Base-by-base conservation (phyloP, 1,284 basidiomycete species). In the Phellinidium pouzarii region DNA sequence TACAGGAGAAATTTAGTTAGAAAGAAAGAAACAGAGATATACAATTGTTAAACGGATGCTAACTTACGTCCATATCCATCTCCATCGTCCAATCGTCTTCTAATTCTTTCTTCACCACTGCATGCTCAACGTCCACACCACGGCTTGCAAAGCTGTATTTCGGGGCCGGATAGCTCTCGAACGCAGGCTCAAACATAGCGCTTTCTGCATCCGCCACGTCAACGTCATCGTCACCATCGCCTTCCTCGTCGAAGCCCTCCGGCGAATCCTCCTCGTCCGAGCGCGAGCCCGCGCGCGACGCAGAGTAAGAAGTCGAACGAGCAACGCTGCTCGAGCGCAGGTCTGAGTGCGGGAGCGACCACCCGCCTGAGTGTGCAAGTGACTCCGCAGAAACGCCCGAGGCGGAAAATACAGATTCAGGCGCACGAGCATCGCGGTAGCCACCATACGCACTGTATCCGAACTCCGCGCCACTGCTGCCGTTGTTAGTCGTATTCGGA, bases 291-390 rank as follows among this genome's bases (percentile, higher is more conserved):
- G 73, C 67, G 54, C 63, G 63, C 36, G 72, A 67, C 47, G 65
- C 62, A 46, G 69, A 42, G 8, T 43, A 22, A 4, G 40, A 43
- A 11, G 11, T 63, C 36, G 63, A 67, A 25, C 59, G 62, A 40
- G 50, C 38, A 45, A 57, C 55, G 27, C 49, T 52, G 25, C 52
- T 42, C 12, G 73, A 74, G 41, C 78, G 70, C 44, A 79, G 48
- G 0, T 76, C 79, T 20, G 78, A 79, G 40, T 70, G 70, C 4
- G 77, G 74, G 40, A 78, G 67, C 9, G 76, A 75, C 76, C 77
- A 79, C n/a, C 70, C 72, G 8, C 69, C 66, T 25, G 67, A 69
- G 36, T 62, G 60, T 5, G 55, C 59, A 4, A 60, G 57, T 14
- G 59, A 64, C 19, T 65, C 61, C 38, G 63, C 64, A 19, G 55